Evolutionary conservation across 2,329 filamentous ascomycete species (phyloP).

Genomic region (Thermochaetoides dissita): DNA sequence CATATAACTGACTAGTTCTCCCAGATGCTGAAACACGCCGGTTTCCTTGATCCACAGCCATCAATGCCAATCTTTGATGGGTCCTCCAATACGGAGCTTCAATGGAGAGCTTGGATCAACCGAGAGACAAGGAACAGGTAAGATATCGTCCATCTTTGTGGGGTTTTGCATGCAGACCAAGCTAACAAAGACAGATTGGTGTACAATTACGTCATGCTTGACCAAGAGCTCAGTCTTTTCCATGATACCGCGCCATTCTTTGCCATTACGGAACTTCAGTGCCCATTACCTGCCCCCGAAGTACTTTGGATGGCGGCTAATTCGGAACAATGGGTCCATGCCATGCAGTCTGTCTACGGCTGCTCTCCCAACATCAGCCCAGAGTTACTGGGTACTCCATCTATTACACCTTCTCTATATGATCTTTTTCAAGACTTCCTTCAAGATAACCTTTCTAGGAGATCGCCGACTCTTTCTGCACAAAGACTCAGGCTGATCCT

Average conservation of each 20-base stretch:
- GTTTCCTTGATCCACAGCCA: slow-evolving; percentile 44
- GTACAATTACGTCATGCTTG: slow-evolving; percentile 64
- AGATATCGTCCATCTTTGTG: slow-evolving; percentile 13
- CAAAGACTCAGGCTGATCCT: slow-evolving; percentile 52
- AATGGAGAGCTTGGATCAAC: slow-evolving; percentile 52
- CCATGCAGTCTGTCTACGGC: slow-evolving; percentile 45
- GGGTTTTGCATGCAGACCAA: background rate
- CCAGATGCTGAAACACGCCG: slow-evolving; percentile 55
- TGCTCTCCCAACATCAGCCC: slow-evolving; percentile 34
- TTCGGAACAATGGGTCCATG: slow-evolving; percentile 43
- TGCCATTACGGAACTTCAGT: slow-evolving; percentile 49
- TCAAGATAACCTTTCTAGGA: slow-evolving; percentile 43
- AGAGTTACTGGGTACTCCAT: slow-evolving; percentile 35
- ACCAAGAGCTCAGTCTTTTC: slow-evolving; percentile 57
- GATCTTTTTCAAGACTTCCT: slow-evolving; percentile 56
- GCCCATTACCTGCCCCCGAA: slow-evolving; percentile 49
- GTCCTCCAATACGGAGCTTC: slow-evolving; percentile 31
- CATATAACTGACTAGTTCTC: background rate
- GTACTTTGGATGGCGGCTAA: slow-evolving; percentile 47
- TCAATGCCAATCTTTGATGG: slow-evolving; percentile 29
- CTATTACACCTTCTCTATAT: slow-evolving; percentile 42
- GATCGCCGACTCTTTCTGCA: slow-evolving; percentile 31
- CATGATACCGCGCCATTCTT: slow-evolving; percentile 49
- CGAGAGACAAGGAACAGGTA: slow-evolving; percentile 50
- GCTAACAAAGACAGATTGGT: slow-evolving; percentile 36